Evolutionary conservation across 805 yeast species (phyloP).

Genomic region (Candida chauliodis): DNA sequence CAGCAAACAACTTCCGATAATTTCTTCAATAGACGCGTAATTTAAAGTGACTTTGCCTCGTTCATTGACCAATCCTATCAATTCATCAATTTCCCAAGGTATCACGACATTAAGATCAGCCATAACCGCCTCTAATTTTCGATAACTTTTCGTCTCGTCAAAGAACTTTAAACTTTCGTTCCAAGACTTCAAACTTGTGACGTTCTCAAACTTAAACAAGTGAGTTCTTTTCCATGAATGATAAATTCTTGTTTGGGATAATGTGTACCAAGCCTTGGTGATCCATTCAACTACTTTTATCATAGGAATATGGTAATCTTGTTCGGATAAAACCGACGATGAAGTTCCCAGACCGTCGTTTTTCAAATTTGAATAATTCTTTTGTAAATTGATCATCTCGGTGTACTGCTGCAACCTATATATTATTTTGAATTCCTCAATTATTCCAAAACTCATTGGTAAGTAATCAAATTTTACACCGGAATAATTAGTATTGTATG

Average conservation of each 20-base stretch:
- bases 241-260: conserved; percentile 29
- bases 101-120: conserved; percentile 45
- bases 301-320: conserved; percentile 47
- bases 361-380: conserved; percentile 14
- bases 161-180: conserved; percentile 11
- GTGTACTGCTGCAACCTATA: conserved; percentile 57
- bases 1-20: conserved; percentile 57
- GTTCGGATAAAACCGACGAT: conserved; percentile 32
- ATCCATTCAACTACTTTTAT: conserved; percentile 57
- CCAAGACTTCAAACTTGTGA: conserved; percentile 11
- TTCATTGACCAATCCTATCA: conserved; percentile 49
- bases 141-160: conserved; percentile 28
- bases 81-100: conserved; percentile 56
- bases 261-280: conserved; percentile 51
- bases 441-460: conserved; percentile 63
- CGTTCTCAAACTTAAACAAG: conserved; percentile 22
- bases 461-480: conserved; percentile 52
- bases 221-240: conserved; percentile 35
- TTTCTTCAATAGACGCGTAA: conserved; percentile 57
- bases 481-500: conserved; percentile 29
- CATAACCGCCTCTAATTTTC: conserved; percentile 44
- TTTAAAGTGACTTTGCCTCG: conserved; percentile 38
- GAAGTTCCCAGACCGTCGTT: conserved; percentile 1
- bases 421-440: conserved; percentile 56
- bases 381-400: conserved; percentile 38